A percentile compares a stretch with the other conserved stretches of the same genome.
Conservation (phyloP, 345 rosid genomes). For the Luvunga scandens region DNA sequence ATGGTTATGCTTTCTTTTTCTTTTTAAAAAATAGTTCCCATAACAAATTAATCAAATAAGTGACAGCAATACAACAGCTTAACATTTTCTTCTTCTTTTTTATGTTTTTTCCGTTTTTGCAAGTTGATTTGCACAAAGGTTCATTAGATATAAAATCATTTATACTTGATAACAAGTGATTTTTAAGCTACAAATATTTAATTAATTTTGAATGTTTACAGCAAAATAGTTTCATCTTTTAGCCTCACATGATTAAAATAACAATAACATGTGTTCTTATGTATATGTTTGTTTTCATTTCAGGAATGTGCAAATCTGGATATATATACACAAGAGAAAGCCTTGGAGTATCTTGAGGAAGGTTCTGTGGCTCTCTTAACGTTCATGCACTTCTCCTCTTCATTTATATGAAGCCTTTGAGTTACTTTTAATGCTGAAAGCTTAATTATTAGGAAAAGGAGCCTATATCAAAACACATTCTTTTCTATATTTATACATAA, state of each 20-base stretch:
- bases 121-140: background rate
- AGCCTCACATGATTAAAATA: background rate
- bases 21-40: background rate
- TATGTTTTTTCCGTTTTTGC: background rate
- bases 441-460: background rate
- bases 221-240: too few relatives aligned
- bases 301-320: constrained; percentile 80
- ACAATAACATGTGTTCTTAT: constrained; percentile 1
- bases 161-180: background rate
- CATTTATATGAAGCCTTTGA: background rate
- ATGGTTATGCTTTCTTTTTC: too few relatives aligned
- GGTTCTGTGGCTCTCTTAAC: constrained; percentile 39
- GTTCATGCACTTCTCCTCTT: background rate
- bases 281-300: constrained; percentile 20
- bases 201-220: background rate
- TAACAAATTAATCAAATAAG: background rate
- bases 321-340: constrained; percentile 59
- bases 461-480: background rate
- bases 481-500: background rate
- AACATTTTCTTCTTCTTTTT: background rate
- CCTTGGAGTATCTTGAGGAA: constrained; percentile 75
- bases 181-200: background rate
- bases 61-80: background rate
- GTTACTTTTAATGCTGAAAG: background rate
- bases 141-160: background rate